Evolutionary conservation across 2,329 filamentous ascomycete genomes (phyloP).

Genomic region (Neoascochyta sp.): DNA sequence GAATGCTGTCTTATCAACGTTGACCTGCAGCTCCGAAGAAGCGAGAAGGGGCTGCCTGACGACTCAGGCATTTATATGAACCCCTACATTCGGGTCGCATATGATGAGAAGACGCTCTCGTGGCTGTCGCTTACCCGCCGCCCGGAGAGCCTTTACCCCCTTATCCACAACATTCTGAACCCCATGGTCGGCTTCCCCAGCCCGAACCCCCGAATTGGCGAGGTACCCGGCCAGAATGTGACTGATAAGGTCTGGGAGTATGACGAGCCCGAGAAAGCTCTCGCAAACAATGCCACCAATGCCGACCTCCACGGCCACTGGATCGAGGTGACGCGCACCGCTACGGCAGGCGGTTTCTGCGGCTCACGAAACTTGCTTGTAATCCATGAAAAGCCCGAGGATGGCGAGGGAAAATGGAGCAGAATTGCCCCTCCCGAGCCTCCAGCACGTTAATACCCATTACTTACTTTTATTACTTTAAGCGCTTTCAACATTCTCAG

Average conservation of each 20-base stretch:
- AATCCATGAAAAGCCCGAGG: slow-evolving; percentile 36
- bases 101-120: slow-evolving; percentile 54
- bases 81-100: slow-evolving; percentile 69
- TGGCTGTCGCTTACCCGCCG: slow-evolving; percentile 60
- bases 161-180: slow-evolving; percentile 58
- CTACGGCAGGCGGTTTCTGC: slow-evolving; percentile 55
- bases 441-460: slow-evolving; percentile 9
- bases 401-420: slow-evolving; percentile 33
- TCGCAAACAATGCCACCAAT: slow-evolving; percentile 22
- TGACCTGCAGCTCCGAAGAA: slow-evolving; percentile 39
- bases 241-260: slow-evolving; percentile 52
- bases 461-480: slow-evolving; percentile 10
- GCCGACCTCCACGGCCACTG: slow-evolving; percentile 28
- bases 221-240: slow-evolving; percentile 56
- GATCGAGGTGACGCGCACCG: slow-evolving; percentile 42
- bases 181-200: slow-evolving; percentile 55
- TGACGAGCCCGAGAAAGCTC: slow-evolving; percentile 27
- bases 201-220: slow-evolving; percentile 58
- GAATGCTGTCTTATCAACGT: slow-evolving; percentile 50
- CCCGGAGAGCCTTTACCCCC: slow-evolving; percentile 62
- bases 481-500: too few species aligned
- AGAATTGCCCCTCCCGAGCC: slow-evolving; percentile 26
- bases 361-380: slow-evolving; percentile 53
- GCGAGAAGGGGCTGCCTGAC: slow-evolving; percentile 36
- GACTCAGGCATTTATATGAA: slow-evolving; percentile 68